A percentile compares a stretch with the other conserved stretches of the same genome.
Conservation (phyloP, 768 basidiomycete species). For the Amyloporia xantha region DNA sequence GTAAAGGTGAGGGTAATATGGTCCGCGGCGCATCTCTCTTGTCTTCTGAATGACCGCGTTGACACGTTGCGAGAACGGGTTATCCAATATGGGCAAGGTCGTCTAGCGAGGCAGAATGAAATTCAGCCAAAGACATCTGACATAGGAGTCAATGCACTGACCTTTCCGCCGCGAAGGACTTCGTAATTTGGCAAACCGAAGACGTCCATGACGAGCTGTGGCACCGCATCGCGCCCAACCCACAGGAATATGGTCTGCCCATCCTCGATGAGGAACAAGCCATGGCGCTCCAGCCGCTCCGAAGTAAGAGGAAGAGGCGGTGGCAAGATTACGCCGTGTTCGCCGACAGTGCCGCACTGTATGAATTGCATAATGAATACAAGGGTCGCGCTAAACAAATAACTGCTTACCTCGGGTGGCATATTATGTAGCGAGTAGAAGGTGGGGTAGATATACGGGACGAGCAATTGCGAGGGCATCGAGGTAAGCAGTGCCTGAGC, state of each 20-base stretch:
- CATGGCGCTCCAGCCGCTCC: conserved; percentile 92
- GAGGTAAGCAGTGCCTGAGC: conserved; percentile 90
- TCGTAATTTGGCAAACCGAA: conserved; percentile 88
- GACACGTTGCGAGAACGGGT: conserved; percentile 91
- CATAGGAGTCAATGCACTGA: conserved; percentile 21
- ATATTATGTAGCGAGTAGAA: conserved; percentile 98
- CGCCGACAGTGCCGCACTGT: conserved; percentile 87
- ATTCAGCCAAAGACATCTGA: background rate
- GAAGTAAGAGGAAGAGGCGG: conserved; percentile 85
- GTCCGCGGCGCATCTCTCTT: conserved; percentile 87
- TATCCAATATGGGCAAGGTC: conserved; percentile 86
- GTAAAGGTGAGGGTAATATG: conserved; percentile 91
- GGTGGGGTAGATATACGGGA: conserved; percentile 91
- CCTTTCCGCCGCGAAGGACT: conserved; percentile 90
- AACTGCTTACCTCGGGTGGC: conserved; percentile 68
- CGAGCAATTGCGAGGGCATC: conserved; percentile 81
- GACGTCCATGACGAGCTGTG: conserved; percentile 88
- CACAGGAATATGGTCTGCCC: conserved; percentile 97
- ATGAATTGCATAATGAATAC: too few relatives aligned
- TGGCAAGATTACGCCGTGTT: conserved; percentile 83
- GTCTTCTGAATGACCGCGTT: conserved; percentile 93
- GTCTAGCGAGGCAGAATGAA: conserved; percentile 39
- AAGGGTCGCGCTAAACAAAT: too few relatives aligned
- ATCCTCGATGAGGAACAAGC: conserved; percentile 95
- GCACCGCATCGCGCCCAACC: conserved; percentile 98